Evolutionary conservation across 2,329 filamentous ascomycete species (phyloP).

Genomic region (Fusarium anguioides): DNA sequence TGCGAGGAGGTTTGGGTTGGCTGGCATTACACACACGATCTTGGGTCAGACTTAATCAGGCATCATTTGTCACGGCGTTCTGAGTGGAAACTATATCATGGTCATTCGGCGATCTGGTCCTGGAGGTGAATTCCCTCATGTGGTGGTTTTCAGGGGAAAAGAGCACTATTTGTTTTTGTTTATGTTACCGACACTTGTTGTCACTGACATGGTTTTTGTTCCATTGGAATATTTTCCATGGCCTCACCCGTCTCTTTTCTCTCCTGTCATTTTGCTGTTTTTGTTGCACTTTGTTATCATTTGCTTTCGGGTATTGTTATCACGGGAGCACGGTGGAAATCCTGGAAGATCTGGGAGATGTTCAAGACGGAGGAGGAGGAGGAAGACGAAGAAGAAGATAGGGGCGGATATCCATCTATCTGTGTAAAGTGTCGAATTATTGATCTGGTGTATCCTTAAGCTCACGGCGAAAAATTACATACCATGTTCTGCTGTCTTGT

Average conservation of each 20-base stretch:
- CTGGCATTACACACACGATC: slow-evolving; percentile 44
- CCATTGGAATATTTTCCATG: slow-evolving; percentile 17
- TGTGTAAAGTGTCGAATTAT: slow-evolving; percentile 41
- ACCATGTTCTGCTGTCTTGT: slow-evolving; percentile 36
- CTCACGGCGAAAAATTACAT: slow-evolving; percentile 47
- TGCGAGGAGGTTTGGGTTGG: slow-evolving; percentile 41
- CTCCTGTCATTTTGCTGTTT: slow-evolving; percentile 33
- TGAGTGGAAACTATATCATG: slow-evolving; percentile 55
- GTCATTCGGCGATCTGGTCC: slow-evolving; percentile 54
- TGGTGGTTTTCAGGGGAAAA: slow-evolving; percentile 50
- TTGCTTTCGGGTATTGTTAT: slow-evolving; percentile 26
- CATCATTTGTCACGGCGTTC: slow-evolving; percentile 56
- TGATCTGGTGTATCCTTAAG: slow-evolving; percentile 44
- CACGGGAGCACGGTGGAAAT: slow-evolving; percentile 24
- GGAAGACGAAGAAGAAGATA: slow-evolving; percentile 17
- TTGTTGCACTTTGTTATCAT: slow-evolving; percentile 24
- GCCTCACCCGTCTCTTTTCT: slow-evolving; percentile 31
- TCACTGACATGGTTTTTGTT: slow-evolving; percentile 28
- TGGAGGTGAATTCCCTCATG: slow-evolving; percentile 45
- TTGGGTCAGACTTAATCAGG: slow-evolving; percentile 53
- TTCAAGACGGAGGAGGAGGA: slow-evolving; percentile 27
- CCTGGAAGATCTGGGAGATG: slow-evolving; percentile 25
- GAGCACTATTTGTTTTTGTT: slow-evolving; percentile 43
- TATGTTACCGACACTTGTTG: slow-evolving; percentile 37
- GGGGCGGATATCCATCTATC: slow-evolving; percentile 26